Percentiles rank a stretch among this genome's conserved stretches.
These are phyloP conservation scores for Cladosporium oxysporum DNA, from an alignment of 2,329 filamentous ascomycete species.

Conservation along the genomic window DNA sequence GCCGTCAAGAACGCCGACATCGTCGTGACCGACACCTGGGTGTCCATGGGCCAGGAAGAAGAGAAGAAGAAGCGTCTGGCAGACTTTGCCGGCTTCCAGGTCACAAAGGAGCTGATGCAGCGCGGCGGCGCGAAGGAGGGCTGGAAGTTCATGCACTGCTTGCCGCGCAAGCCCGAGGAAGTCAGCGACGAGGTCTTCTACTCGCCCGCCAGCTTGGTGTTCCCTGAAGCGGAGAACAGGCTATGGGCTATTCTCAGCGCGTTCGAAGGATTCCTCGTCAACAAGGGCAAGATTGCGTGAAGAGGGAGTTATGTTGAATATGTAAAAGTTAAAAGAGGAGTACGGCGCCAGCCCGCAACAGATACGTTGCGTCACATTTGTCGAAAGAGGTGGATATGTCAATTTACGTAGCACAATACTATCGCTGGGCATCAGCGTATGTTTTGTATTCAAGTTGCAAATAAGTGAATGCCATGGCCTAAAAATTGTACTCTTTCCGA, in stretches of 20 bases:
- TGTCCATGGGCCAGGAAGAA: constrained; percentile 95
- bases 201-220: constrained; percentile 79
- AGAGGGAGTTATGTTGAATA: background rate
- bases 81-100: constrained; percentile 87
- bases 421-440: too few species aligned
- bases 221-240: constrained; percentile 91
- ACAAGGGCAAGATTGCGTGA: constrained; percentile 72
- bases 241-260: constrained; percentile 84
- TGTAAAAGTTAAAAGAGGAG: background rate
- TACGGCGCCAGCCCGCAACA: background rate
- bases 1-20: constrained; percentile 83
- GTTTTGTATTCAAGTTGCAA: background rate
- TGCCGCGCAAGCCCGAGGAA: constrained; percentile 89
- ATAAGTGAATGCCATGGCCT: background rate
- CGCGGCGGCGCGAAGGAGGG: constrained; percentile 80
- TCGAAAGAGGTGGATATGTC: background rate
- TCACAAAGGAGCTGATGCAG: constrained; percentile 81
- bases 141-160: constrained; percentile 99
- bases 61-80: constrained; percentile 75
- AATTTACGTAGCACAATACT: background rate
- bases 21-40: constrained; percentile 95
- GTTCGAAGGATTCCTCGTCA: constrained; percentile 88
- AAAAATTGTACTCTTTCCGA: background rate
- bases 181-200: constrained; percentile 96
- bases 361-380: background rate